Percentiles rank a stretch among this genome's conserved stretches.
Conservation (phyloP, 73 alveolate genomes). For the Paramecium primaurelia region DNA sequence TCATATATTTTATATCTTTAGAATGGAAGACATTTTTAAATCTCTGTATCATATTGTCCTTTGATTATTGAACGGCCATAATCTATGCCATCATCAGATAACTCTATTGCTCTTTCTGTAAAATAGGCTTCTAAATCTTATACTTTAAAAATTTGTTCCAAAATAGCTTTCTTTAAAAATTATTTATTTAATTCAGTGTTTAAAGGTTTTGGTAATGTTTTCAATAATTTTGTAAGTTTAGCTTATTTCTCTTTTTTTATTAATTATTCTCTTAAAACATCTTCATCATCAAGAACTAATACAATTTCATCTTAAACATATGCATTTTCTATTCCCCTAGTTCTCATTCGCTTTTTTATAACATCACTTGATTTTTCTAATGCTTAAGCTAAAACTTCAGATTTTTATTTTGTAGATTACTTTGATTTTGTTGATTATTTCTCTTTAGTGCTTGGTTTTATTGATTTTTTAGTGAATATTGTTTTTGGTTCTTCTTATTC, state of each 20-base stretch:
- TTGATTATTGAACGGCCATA: constrained; percentile 81
- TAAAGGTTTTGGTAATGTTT: background rate
- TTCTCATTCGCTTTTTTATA: background rate
- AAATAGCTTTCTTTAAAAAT: constrained; percentile 48
- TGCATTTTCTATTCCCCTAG: constrained; percentile 9
- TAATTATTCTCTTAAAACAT: background rate
- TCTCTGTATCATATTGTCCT: constrained; percentile 71
- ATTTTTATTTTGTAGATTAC: background rate
- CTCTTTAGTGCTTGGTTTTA: background rate
- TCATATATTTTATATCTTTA: constrained; percentile 32
- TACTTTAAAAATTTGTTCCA: constrained; percentile 56
- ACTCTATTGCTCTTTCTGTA: constrained; percentile 64
- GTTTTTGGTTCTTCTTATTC: constrained; percentile 12
- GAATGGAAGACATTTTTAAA: constrained; percentile 47
- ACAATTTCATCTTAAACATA: background rate
- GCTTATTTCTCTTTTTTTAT: constrained; percentile 17
- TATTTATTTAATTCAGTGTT: constrained; percentile 50
- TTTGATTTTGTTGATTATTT: background rate
- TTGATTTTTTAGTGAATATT: background rate
- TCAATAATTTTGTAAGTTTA: constrained; percentile 14
- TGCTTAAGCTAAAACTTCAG: background rate
- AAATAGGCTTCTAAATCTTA: constrained; percentile 73
- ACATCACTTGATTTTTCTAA: background rate
- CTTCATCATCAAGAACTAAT: background rate
- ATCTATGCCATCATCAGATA: constrained; percentile 68